Conservation (phyloP, 768 basidiomycete genomes). For the Hortiboletus flavorubellus region DNA sequence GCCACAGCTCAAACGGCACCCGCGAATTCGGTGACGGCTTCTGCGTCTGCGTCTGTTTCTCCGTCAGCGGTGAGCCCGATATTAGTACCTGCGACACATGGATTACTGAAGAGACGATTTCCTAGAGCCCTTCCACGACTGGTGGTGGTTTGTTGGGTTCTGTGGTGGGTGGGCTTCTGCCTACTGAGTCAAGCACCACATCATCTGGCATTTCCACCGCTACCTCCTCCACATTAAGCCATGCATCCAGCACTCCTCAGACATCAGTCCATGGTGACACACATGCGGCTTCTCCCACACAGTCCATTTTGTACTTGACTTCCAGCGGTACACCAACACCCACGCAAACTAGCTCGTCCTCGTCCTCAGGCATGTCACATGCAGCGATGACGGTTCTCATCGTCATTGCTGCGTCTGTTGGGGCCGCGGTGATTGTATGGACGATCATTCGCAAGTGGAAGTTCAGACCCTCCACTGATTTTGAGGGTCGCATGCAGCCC, state of each 20-base stretch:
- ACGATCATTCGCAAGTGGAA: conserved; percentile 93
- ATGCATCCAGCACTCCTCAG: conserved; percentile 13
- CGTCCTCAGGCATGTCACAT: conserved; percentile 38
- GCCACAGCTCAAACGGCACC: conserved; percentile 11
- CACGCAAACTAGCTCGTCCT: conserved; percentile 19
- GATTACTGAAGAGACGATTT: conserved; percentile 2
- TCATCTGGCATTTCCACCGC: conserved; percentile 18
- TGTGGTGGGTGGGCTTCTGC: conserved; percentile 9
- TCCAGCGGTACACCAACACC: conserved; percentile 17
- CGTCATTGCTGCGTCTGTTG: conserved; percentile 64
- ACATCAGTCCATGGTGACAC: conserved; percentile 18
- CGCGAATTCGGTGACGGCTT: conserved; percentile 11
- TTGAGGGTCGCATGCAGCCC: conserved; percentile 82
- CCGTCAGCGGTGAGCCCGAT: conserved; percentile 19
- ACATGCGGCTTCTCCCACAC: conserved; percentile 39
- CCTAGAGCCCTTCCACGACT: conserved; percentile 15
- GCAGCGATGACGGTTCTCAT: conserved; percentile 60
- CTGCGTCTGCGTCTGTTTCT: conserved; percentile 14
- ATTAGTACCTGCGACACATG: neutral
- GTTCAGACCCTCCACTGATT: conserved; percentile 73
- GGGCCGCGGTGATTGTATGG: conserved; percentile 72
- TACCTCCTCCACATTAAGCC: conserved; percentile 15
- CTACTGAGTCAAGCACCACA: conserved; percentile 17
- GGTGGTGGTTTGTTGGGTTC: conserved; percentile 7
- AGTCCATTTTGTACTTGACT: conserved; percentile 46